Conservation (phyloP, 352 stramenopile genomes). For the Globisporangium camurandrum region DNA sequence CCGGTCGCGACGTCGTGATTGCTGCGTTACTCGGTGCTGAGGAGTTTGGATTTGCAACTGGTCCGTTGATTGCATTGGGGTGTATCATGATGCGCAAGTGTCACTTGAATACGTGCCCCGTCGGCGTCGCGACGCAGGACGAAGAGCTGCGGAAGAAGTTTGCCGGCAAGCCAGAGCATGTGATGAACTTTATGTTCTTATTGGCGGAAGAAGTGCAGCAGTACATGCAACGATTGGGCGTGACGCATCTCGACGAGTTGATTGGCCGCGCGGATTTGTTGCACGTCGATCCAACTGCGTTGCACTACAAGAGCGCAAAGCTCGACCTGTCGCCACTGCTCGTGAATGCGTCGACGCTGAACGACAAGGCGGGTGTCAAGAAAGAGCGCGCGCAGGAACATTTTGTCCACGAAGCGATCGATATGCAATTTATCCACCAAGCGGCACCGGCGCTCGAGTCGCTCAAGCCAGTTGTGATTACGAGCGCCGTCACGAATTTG, state of each 20-base stretch:
- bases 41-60: conserved; percentile 95
- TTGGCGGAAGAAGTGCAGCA: conserved; percentile 91
- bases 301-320: conserved; percentile 69
- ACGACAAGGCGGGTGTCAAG: conserved; percentile 82
- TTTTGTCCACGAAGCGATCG: conserved; percentile 80
- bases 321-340: conserved; percentile 92
- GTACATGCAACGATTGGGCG: conserved; percentile 80
- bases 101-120: conserved; percentile 96
- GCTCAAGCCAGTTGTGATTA: conserved; percentile 53
- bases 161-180: conserved; percentile 92
- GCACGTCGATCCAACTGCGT: conserved; percentile 77
- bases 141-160: conserved; percentile 95
- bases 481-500: conserved; percentile 85
- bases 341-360: conserved; percentile 90
- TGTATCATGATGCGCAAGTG: conserved; percentile 98
- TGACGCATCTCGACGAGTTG: conserved; percentile 91
- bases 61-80: conserved; percentile 92
- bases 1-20: conserved; percentile 90
- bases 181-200: conserved; percentile 97
- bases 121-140: conserved; percentile 97
- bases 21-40: conserved; percentile 93
- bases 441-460: conserved; percentile 81
- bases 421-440: conserved; percentile 89
- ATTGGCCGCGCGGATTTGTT: conserved; percentile 92
- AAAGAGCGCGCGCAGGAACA: conserved; percentile 87